Base-by-base conservation (phyloP, 2,329 filamentous ascomycete species). In the Plectosphaerella cucumerina region DNA sequence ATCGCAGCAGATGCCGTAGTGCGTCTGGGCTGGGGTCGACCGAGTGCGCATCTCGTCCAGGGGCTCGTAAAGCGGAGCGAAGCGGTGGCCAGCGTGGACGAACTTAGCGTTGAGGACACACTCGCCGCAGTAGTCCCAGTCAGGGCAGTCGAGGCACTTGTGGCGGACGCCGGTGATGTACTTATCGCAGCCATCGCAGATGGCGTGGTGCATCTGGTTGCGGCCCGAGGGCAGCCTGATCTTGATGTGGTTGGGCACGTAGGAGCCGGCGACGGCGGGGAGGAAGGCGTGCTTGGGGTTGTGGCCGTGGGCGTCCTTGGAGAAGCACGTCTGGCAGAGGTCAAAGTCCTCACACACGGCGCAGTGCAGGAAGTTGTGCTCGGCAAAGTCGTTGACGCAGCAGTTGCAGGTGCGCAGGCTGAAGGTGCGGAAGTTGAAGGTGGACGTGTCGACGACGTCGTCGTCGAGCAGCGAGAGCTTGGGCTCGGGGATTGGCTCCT, bases 131-230 rank as follows among this genome's bases (percentile, higher is more conserved):
- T 89, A 97, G 64, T 99, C 94, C 88, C 90, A 99, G 69, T 99
- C 94, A 42, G 95, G 94, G 75, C 94, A 99, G 66, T 90, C 86
- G 57, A 97, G 78, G 69, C 94, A 99, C 79, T 99, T 99, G 81
- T 97, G 87, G 60, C 94, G 93, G 51, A 96, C 80, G 60, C 94
- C 95, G 60, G 80, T 78, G 62, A 99, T 94, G 67, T 84, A 85
- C 78, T 85, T 87, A 61, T 97, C 89, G 68, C 95, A 99, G 39
- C 90, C 90, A 73, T 99, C 94, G 65, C 94, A 99, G 57, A 97
- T 85, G 54, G 95, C 94, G 53, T 89, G 85, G 73, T 99, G 94
- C 54, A 81, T 77, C 61, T 85, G 80, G 67, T 90, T 89, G 54
- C 93, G 89, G 58, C 94, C 93, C 34, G 93, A 82, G 34, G 77